Conservation (phyloP, 2,329 filamentous ascomycete species). For the Ophiocordyceps unilateralis region DNA sequence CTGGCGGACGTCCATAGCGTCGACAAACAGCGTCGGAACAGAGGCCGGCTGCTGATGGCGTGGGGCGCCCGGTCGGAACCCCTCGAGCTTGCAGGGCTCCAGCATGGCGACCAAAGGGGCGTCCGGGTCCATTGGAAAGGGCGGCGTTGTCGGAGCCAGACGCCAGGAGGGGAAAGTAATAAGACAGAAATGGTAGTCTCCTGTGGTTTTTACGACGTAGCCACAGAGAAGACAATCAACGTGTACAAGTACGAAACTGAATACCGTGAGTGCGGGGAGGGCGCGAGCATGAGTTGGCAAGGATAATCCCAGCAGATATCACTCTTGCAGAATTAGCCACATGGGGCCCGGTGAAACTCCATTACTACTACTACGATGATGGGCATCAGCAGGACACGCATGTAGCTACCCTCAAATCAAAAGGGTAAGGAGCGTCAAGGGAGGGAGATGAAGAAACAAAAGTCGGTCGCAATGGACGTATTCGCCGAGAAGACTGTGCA, state of each 20-base stretch:
- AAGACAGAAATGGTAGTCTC: background rate
- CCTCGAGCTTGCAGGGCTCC: conserved; percentile 30
- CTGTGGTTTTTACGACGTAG: background rate
- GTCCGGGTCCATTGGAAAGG: conserved; percentile 17
- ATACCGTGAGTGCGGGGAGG: background rate
- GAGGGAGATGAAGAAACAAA: background rate
- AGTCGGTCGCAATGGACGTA: background rate
- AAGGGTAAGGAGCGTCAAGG: background rate
- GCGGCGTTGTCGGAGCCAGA: background rate
- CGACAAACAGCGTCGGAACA: conserved; percentile 39
- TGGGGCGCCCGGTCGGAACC: conserved; percentile 23
- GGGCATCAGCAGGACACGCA: background rate
- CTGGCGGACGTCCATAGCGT: conserved; percentile 45
- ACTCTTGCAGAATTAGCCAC: background rate
- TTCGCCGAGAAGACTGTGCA: background rate
- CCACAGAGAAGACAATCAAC: too few relatives aligned
- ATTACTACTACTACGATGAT: background rate
- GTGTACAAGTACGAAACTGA: background rate
- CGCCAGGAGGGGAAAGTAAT: background rate
- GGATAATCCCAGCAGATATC: background rate
- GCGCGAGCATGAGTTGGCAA: background rate
- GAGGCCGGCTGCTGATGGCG: conserved; percentile 24
- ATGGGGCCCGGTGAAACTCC: background rate
- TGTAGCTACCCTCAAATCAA: background rate
- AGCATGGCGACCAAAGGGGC: conserved; percentile 32